A percentile compares a stretch with the other conserved stretches of the same genome.
Evolutionary conservation across 495 filamentous ascomycete genomes (phyloP).

Genomic region (Recurvomyces mirabilis): DNA sequence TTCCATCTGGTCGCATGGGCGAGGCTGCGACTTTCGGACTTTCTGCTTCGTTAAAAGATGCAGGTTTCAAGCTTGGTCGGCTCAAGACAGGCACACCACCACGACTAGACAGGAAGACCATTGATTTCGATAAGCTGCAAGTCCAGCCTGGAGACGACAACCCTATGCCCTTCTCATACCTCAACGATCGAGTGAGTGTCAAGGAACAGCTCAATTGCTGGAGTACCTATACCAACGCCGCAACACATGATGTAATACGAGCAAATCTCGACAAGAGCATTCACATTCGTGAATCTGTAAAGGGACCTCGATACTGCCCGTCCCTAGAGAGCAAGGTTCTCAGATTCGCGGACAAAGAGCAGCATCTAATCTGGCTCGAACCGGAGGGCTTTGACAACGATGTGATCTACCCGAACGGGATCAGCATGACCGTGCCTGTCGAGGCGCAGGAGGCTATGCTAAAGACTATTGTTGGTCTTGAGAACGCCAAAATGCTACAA

Average conservation of each 20-base stretch:
- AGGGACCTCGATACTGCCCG: conserved; percentile 89
- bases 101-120: conserved; percentile 68
- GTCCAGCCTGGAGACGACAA: conserved; percentile 72
- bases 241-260: conserved; percentile 72
- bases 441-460: conserved; percentile 76
- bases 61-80: conserved; percentile 82
- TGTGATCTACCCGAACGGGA: conserved; percentile 90
- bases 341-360: conserved; percentile 64
- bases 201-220: conserved; percentile 72
- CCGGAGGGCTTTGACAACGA: conserved; percentile 89
- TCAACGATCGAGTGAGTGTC: conserved; percentile 66
- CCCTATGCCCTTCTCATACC: conserved; percentile 81
- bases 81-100: conserved; percentile 95
- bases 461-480: conserved; percentile 72
- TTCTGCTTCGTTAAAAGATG: conserved; percentile 79
- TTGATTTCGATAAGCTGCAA: conserved; percentile 63
- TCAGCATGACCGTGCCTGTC: conserved; percentile 89
- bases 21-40: conserved; percentile 90
- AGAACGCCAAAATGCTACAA: conserved; percentile 87
- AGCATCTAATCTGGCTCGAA: conserved; percentile 89
- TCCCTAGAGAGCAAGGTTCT: conserved; percentile 93
- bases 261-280: conserved; percentile 84
- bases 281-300: conserved; percentile 91
- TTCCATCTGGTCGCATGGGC: conserved; percentile 82
- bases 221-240: conserved; percentile 72